Base-by-base conservation (phyloP, 495 filamentous ascomycete species). In the Penicillium roqueforti region DNA sequence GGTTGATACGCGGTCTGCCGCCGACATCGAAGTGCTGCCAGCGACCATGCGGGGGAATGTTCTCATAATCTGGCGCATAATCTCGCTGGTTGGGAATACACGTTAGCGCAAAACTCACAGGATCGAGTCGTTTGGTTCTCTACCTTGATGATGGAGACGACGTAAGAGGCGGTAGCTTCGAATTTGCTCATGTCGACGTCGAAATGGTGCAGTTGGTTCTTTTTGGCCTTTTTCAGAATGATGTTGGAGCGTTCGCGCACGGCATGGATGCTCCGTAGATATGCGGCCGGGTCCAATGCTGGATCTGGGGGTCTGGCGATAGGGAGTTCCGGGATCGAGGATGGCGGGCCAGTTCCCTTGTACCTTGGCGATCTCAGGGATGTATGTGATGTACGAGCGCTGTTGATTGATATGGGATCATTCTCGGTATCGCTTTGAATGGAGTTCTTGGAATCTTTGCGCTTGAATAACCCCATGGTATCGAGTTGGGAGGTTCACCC, bases 141-240 rank as follows among this genome's bases (percentile, higher is more conserved):
- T 60, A 91, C 93, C 88, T 97, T 97, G 75, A 98, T 97, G 53
- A 98, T 96, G 16, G 89, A 88, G 25, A 95, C 87, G 8, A 98
- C 87, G 67, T 96, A 98, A n/a, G 80, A 83, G 3, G 91, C 91
- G 1, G 92, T 92, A 53, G 92, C 90, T 29, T 79, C 68, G 64
- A 97, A 96, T 68, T 95, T 95, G 71, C 69, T 70, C 80, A 92
- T 83, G 64, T 98, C 92, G 10, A 97, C 92, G 51, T 87, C 85
- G 66, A 98, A 98, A 72, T 97, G 93, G 54, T 80, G 81, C 50
- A 98, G 79, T 54, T 87, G 75, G 57, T 97, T 90, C 47, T 73
- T 74, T 68, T 87, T 82, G 3, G 93, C 93, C 69, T 87, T 90
- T 51, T 86, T 77, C 47, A 87, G 77, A 32, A 97, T 78, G 50